A percentile compares a stretch with the other conserved stretches of the same genome.
phyloP scores from a whole-genome alignment of 116 monocot species.

The Posidonia oceanica region DNA sequence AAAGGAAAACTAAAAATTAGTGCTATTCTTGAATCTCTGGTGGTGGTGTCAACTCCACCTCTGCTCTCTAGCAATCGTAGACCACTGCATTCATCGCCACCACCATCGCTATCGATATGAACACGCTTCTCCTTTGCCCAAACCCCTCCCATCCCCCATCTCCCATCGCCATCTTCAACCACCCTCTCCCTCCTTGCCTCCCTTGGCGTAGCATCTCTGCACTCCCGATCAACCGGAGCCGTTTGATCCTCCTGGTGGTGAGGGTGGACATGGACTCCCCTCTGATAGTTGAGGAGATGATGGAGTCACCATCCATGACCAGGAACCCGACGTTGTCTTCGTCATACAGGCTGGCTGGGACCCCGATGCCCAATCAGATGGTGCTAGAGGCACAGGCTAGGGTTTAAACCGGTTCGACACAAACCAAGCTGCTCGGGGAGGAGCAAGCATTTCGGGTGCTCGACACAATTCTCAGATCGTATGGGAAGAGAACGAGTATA shows the following conservation, averaged over 20 bases:
- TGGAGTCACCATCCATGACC: slow-evolving; percentile 17
- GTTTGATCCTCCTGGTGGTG: neutral
- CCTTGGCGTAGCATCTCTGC: neutral
- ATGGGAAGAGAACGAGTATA: too few species aligned
- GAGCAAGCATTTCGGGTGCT: slow-evolving; percentile 72
- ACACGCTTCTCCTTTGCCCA: neutral
- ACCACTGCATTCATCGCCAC: neutral
- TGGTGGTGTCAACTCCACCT: neutral
- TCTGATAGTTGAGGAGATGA: slow-evolving; percentile 27
- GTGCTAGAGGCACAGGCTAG: slow-evolving; percentile 82
- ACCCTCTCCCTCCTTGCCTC: neutral
- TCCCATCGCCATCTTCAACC: neutral
- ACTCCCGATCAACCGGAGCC: neutral
- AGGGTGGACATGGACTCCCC: slow-evolving; percentile 2
- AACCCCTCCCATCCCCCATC: neutral
- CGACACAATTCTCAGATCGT: slow-evolving; percentile 54
- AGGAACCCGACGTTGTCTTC: slow-evolving; percentile 57
- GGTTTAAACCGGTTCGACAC: slow-evolving; percentile 91
- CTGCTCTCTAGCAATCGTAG: neutral
- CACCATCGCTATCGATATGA: neutral
- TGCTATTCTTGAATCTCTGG: too few species aligned
- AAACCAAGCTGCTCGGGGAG: slow-evolving; percentile 70
- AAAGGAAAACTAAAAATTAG: too few species aligned
- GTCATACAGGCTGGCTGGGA: slow-evolving; percentile 44
- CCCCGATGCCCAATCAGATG: slow-evolving; percentile 52